Conservation (phyloP, 805 yeast genomes). For the Wickerhamiella kurtzmanii region DNA sequence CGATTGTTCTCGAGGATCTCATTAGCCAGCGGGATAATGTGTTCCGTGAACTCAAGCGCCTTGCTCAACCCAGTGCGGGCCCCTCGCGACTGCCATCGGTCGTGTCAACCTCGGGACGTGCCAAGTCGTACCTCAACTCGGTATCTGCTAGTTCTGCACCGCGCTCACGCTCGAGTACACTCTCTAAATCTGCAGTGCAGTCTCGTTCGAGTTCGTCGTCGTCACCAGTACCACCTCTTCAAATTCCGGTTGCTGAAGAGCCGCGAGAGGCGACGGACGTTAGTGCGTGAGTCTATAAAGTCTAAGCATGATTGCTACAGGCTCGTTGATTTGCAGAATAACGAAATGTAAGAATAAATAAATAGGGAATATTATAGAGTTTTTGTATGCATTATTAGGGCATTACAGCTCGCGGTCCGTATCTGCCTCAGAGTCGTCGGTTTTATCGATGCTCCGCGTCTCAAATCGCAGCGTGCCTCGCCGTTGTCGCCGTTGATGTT, state of each 20-base stretch:
- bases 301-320: too few species aligned
- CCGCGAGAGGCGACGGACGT: too few species aligned
- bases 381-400: constrained; percentile 3
- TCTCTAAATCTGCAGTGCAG: background rate
- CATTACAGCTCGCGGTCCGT: constrained; percentile 11
- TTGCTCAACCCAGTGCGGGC: constrained; percentile 5
- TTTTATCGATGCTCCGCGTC: too few species aligned
- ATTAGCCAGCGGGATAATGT: constrained; percentile 45
- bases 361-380: constrained; percentile 1
- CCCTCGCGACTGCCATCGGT: background rate
- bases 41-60: constrained; percentile 46
- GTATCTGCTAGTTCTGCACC: background rate
- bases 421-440: constrained; percentile 11
- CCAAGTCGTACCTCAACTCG: background rate
- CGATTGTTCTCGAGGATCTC: constrained; percentile 47
- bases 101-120: background rate
- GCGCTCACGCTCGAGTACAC: background rate
- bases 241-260: too few species aligned
- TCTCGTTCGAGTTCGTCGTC: background rate
- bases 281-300: too few species aligned
- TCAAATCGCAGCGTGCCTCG: background rate
- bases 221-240: background rate
- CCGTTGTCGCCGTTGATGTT: background rate
- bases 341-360: background rate
- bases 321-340: too few species aligned